Evolutionary conservation across 352 stramenopile species (phyloP).

Genomic region (Halophytophthora polymorphica): DNA sequence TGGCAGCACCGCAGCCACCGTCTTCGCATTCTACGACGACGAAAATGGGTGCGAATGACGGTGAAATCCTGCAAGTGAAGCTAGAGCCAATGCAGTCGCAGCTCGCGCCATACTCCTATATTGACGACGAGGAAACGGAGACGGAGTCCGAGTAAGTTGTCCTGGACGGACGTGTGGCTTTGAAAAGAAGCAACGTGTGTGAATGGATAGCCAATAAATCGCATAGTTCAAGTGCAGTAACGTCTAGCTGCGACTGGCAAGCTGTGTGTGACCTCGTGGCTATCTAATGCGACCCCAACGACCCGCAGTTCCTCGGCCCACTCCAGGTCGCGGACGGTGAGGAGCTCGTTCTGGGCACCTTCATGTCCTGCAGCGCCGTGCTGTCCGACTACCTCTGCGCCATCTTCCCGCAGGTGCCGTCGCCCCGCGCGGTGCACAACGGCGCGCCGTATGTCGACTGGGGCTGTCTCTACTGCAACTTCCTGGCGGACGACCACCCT

Average conservation of each 20-base stretch:
- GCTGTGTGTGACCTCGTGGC: not conserved
- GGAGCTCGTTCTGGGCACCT: slow-evolving; percentile 63
- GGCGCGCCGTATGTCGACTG: slow-evolving; percentile 40
- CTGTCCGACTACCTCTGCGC: slow-evolving; percentile 49
- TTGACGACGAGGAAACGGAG: slow-evolving; percentile 24
- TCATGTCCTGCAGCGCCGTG: slow-evolving; percentile 69
- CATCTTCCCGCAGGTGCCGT: slow-evolving; percentile 18
- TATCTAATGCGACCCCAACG: slow-evolving; percentile 64
- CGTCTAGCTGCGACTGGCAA: not conserved
- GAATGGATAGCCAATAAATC: no score
- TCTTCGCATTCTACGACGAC: not conserved
- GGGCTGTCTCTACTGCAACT: slow-evolving; percentile 59
- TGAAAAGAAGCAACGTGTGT: no score
- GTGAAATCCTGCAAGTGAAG: not conserved
- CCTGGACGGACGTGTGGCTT: no score
- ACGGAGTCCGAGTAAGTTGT: slow-evolving; percentile 19
- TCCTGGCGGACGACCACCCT: slow-evolving; percentile 10
- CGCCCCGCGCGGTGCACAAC: slow-evolving; percentile 9
- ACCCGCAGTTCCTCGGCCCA: slow-evolving; percentile 67
- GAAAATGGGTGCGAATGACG: not conserved
- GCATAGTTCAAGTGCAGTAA: no score
- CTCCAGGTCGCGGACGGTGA: slow-evolving; percentile 60
- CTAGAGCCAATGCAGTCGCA: not conserved
- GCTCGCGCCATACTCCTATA: not conserved
- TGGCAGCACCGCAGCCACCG: not conserved